phyloP scores from a whole-genome alignment of 2,329 filamentous ascomycete genomes.

The Chaetothyriales sp. region DNA sequence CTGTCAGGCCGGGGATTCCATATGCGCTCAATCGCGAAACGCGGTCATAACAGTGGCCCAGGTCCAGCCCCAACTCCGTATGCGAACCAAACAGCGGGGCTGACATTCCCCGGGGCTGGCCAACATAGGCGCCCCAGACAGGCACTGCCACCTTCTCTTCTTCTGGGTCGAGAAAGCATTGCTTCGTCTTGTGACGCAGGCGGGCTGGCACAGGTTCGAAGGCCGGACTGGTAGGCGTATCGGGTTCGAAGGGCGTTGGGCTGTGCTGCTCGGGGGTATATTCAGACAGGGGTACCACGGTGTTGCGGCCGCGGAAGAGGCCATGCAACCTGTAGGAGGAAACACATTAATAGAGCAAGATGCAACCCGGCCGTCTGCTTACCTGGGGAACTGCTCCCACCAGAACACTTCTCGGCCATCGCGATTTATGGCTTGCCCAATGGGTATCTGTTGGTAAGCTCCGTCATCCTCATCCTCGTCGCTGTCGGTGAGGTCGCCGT shows the following conservation, averaged over 20 bases:
- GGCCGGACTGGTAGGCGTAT: slow-evolving; percentile 1
- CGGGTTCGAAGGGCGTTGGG: slow-evolving; percentile 3
- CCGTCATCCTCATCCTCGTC: not conserved
- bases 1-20: slow-evolving; percentile 20
- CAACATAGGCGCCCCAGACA: slow-evolving; percentile 10
- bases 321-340: slow-evolving; percentile 6
- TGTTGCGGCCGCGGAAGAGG: slow-evolving; percentile 9
- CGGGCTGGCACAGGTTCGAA: slow-evolving; percentile 1
- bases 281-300: slow-evolving; percentile 8
- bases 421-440: slow-evolving; percentile 9
- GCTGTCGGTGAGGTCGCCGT: not conserved
- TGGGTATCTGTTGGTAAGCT: slow-evolving; percentile 6
- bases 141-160: slow-evolving; percentile 9
- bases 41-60: slow-evolving; percentile 51
- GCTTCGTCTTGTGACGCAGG: slow-evolving; percentile 1
- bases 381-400: slow-evolving; percentile 16
- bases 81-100: slow-evolving; percentile 49
- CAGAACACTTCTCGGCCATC: slow-evolving; percentile 15
- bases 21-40: slow-evolving; percentile 52
- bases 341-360: not conserved
- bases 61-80: slow-evolving; percentile 44
- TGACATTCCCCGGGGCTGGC: slow-evolving; percentile 13
- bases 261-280: slow-evolving; percentile 13
- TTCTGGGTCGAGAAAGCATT: slow-evolving; percentile 11
- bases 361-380: not conserved